Percentiles rank a stretch among this genome's conserved stretches.
These are phyloP conservation scores for Penicillium pulvis DNA, from an alignment of 495 filamentous ascomycete genomes.

Conservation along the genomic window DNA sequence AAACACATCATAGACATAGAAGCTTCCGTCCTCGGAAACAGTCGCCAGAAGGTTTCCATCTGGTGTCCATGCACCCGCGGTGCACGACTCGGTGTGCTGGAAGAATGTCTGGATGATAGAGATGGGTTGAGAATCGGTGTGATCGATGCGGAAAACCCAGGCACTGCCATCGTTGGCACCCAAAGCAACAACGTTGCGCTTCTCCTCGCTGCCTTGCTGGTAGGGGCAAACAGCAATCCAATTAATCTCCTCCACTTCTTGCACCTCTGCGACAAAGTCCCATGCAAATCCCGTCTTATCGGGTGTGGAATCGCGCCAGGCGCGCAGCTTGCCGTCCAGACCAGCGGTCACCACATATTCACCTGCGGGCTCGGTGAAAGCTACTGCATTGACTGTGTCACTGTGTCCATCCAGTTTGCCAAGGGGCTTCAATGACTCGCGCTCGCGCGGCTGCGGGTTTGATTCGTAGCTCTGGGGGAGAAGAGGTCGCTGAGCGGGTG, in stretches of 20 bases:
- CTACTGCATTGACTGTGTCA: constrained; percentile 83
- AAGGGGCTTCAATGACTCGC: constrained; percentile 61
- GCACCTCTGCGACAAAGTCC: constrained; percentile 66
- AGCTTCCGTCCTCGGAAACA: constrained; percentile 82
- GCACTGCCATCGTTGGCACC: constrained; percentile 92
- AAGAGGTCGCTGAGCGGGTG: constrained; percentile 62
- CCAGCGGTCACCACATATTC: constrained; percentile 85
- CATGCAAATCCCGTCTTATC: constrained; percentile 50
- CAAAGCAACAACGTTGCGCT: constrained; percentile 82
- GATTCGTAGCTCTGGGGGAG: constrained; percentile 75
- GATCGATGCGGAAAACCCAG: constrained; percentile 89
- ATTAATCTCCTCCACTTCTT: constrained; percentile 94
- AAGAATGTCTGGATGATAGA: constrained; percentile 88
- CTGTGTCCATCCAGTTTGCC: constrained; percentile 81
- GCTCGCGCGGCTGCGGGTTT: constrained; percentile 58
- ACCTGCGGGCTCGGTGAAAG: constrained; percentile 81
- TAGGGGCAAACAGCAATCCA: constrained; percentile 82
- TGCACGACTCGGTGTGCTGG: constrained; percentile 82
- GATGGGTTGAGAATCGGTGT: constrained; percentile 61
- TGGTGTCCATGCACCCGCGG: constrained; percentile 87
- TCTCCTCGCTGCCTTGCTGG: constrained; percentile 51
- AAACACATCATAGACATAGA: constrained; percentile 93
- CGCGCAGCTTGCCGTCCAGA: constrained; percentile 73
- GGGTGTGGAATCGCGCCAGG: constrained; percentile 49
- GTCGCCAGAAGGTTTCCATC: constrained; percentile 89